Evolutionary conservation across 176 grass and related monocot genomes (phyloP).

Genomic region (Cenchrus purpureus): DNA sequence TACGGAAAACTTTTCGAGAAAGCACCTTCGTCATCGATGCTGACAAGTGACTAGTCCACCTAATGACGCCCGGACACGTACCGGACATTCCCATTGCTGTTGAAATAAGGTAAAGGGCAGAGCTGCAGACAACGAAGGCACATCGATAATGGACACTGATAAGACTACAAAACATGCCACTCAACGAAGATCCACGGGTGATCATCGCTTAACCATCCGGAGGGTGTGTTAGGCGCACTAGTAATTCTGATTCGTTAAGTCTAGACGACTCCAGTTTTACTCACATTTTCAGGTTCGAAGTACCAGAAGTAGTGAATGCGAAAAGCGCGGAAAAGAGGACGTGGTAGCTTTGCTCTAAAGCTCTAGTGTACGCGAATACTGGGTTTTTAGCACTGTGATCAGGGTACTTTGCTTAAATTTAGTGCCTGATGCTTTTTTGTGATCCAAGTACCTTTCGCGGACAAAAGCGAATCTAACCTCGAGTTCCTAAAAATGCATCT

Average conservation of each 20-base stretch:
- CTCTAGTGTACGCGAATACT: neutral
- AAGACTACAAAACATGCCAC: slow-evolving; percentile 4
- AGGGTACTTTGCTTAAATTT: neutral
- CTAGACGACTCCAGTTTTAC: neutral
- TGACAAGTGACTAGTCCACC: neutral
- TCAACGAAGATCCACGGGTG: slow-evolving; percentile 9
- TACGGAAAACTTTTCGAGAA: neutral
- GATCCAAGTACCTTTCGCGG: slow-evolving; percentile 27
- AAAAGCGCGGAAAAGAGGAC: neutral
- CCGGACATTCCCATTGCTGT: neutral
- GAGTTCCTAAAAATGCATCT: slow-evolving; percentile 34
- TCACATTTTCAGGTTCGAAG: neutral
- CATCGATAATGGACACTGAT: neutral
- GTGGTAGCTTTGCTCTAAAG: neutral
- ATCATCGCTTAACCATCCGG: slow-evolving; percentile 19
- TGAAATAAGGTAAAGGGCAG: neutral
- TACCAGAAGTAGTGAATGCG: slow-evolving; percentile 37
- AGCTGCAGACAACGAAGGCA: neutral
- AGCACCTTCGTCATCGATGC: neutral
- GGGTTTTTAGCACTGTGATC: neutral
- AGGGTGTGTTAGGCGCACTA: slow-evolving; percentile 50
- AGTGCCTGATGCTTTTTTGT: neutral
- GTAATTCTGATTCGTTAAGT: neutral
- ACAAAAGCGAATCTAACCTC: slow-evolving; percentile 13
- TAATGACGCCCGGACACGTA: neutral